Evolutionary conservation across 305 asterid species (phyloP).

Genomic region (Petunia hybrid): DNA sequence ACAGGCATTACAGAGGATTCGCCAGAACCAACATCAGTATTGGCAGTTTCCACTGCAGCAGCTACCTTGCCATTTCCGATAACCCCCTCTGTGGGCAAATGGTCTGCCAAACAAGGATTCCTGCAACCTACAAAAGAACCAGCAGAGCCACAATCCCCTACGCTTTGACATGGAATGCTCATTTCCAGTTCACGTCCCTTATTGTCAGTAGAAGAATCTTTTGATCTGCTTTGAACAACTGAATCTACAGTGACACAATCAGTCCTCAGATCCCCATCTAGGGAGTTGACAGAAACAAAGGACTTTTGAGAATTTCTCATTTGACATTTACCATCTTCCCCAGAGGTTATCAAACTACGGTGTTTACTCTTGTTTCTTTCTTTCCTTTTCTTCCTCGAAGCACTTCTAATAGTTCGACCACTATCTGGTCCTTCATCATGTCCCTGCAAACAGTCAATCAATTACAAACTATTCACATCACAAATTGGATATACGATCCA

Average conservation of each 20-base stretch:
- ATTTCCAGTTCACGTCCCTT: slow-evolving; percentile 45
- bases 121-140: slow-evolving; percentile 41
- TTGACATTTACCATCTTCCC: slow-evolving; percentile 57
- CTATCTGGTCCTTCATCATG: slow-evolving; percentile 61
- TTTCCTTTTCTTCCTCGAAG: slow-evolving; percentile 78
- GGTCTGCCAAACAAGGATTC: slow-evolving; percentile 48
- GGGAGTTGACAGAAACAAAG: slow-evolving; percentile 48
- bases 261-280: slow-evolving; percentile 49
- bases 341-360: slow-evolving; percentile 51
- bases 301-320: slow-evolving; percentile 52
- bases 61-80: slow-evolving; percentile 33
- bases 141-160: slow-evolving; percentile 41
- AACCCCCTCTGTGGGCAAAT: slow-evolving; percentile 30
- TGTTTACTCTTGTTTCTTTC: slow-evolving; percentile 73
- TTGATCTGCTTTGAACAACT: slow-evolving; percentile 46
- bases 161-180: slow-evolving; percentile 35
- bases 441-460: slow-evolving; percentile 74
- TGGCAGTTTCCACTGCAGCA: slow-evolving; percentile 42
- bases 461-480: slow-evolving; percentile 60
- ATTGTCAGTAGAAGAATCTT: slow-evolving; percentile 44
- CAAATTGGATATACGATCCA: slow-evolving; percentile 44
- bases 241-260: slow-evolving; percentile 53
- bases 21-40: slow-evolving; percentile 45
- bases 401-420: slow-evolving; percentile 61
- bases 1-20: slow-evolving; percentile 49